Conservation (phyloP, 1,284 basidiomycete species). For the Cutaneotrichosporon spelunceum region DNA sequence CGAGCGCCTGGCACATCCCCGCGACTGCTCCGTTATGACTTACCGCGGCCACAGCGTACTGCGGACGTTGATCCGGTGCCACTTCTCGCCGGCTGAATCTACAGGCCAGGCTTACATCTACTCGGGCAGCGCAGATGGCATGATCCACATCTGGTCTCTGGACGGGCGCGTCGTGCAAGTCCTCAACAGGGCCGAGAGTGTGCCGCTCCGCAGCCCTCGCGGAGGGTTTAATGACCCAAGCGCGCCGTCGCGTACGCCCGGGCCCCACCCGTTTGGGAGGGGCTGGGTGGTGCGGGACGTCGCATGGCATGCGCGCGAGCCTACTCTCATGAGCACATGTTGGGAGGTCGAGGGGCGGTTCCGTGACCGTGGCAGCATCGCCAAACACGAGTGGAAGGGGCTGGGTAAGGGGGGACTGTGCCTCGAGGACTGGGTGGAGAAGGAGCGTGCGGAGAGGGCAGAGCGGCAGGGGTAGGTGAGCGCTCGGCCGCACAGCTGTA, state of each 20-base stretch:
- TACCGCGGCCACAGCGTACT: constrained; percentile 91
- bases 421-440: constrained; percentile 73
- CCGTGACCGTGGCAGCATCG: constrained; percentile 66
- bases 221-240: constrained; percentile 43
- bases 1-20: constrained; percentile 60
- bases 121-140: constrained; percentile 60
- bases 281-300: constrained; percentile 66
- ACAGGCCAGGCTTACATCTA: constrained; percentile 93
- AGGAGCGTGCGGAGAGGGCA: constrained; percentile 36
- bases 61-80: constrained; percentile 88
- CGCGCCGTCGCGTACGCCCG: constrained; percentile 28
- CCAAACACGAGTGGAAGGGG: constrained; percentile 91
- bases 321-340: constrained; percentile 82
- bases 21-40: constrained; percentile 93
- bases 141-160: constrained; percentile 81
- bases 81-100: constrained; percentile 87
- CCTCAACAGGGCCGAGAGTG: constrained; percentile 71
- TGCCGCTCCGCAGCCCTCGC: constrained; percentile 59
- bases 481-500: background rate
- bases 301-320: constrained; percentile 59
- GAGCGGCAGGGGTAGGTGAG: constrained; percentile 32
- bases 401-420: constrained; percentile 64
- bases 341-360: constrained; percentile 64
- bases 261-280: constrained; percentile 13
- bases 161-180: constrained; percentile 66